Conservation (phyloP, 1,284 basidiomycete species). For the Leccinum angustisporum region DNA sequence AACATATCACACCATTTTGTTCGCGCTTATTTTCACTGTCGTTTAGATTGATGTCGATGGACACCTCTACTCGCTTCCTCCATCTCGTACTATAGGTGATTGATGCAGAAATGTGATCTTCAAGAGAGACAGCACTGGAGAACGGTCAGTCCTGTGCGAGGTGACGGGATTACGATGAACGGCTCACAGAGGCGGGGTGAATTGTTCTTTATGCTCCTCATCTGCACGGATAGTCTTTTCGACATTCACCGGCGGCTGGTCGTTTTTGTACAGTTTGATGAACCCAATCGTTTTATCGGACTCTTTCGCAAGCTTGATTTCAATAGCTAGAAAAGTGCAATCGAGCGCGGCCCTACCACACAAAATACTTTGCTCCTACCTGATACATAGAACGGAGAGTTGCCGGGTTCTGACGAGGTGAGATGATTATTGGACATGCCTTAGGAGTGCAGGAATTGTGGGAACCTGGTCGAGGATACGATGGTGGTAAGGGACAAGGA, state of each 20-base stretch:
- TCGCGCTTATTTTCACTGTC: constrained; percentile 3
- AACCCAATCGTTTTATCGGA: constrained; percentile 9
- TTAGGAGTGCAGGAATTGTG: not conserved
- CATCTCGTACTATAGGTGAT: not conserved
- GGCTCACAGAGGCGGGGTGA: constrained; percentile 8
- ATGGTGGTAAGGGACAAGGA: not conserved
- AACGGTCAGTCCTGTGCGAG: not conserved
- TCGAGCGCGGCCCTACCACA: too few species aligned
- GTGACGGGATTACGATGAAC: not conserved
- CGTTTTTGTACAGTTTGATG: constrained; percentile 9
- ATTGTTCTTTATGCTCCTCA: constrained; percentile 2
- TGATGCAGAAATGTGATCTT: constrained; percentile 3
- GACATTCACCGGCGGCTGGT: not conserved
- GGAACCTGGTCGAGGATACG: not conserved
- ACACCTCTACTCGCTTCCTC: not conserved
- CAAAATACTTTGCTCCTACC: not conserved
- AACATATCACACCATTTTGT: not conserved
- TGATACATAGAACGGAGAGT: constrained; percentile 3
- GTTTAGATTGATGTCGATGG: constrained; percentile 3
- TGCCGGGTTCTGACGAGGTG: not conserved
- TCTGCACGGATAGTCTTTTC: not conserved
- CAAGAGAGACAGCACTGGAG: constrained; percentile 6
- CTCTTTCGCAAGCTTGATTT: constrained; percentile 7
- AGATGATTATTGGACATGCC: constrained; percentile 1
- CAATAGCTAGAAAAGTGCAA: constrained; percentile 5